phyloP scores from a whole-genome alignment of 2,329 filamentous ascomycete species.

The Fusarium aywerte region DNA sequence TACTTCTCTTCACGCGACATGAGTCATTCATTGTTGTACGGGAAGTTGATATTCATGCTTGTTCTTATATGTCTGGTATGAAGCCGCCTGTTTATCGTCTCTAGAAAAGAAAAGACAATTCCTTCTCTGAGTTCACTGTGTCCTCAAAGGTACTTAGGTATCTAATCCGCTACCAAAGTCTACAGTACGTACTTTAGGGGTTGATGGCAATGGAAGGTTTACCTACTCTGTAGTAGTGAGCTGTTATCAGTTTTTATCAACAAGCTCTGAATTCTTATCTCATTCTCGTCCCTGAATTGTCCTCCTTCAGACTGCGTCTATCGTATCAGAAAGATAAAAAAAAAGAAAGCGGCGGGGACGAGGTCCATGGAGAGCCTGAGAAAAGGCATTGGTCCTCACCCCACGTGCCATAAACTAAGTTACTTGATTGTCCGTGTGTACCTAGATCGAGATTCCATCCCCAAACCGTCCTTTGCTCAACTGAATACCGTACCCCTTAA shows the following conservation, averaged over 20 bases:
- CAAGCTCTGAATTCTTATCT: not conserved
- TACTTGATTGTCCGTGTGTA: conserved; percentile 11
- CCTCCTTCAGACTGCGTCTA: not conserved
- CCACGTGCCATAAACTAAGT: conserved; percentile 21
- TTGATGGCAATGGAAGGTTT: not conserved
- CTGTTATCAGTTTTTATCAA: conserved; percentile 19
- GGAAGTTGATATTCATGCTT: not conserved
- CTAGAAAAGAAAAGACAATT: not conserved
- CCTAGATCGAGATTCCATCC: conserved; percentile 29
- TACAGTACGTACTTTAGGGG: not conserved
- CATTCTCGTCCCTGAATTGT: not conserved
- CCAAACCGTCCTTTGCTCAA: conserved; percentile 2
- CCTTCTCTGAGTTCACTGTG: not conserved
- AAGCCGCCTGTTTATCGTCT: not conserved
- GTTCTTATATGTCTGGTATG: not conserved
- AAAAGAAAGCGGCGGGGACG: not conserved
- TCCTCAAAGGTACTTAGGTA: not conserved
- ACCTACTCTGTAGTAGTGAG: too few relatives aligned
- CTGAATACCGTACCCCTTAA: not conserved
- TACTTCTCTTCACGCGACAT: not conserved
- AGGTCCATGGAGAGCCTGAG: conserved; percentile 1
- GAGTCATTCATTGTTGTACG: not conserved
- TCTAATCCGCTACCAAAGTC: not conserved
- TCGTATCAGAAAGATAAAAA: too few relatives aligned
- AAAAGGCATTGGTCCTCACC: conserved; percentile 16